Conservation (phyloP, 768 basidiomycete genomes). For the Austroboletus festivus region DNA sequence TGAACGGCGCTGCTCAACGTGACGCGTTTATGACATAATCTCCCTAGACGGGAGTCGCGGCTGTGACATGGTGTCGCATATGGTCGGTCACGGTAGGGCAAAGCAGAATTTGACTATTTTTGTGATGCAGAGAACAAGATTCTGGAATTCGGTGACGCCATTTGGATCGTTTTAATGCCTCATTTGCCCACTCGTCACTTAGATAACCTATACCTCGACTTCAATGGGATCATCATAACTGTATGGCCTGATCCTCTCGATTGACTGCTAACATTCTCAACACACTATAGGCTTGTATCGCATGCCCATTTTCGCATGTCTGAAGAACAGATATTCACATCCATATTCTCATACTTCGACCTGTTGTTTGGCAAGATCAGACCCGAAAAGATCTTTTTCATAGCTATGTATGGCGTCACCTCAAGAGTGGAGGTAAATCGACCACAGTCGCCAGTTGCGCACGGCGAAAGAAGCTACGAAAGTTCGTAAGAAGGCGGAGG, state of each 20-base stretch:
- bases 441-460: constrained; percentile 89
- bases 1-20: no score
- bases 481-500: constrained; percentile 78
- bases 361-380: constrained; percentile 96
- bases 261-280: neutral
- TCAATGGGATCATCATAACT: constrained; percentile 93
- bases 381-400: constrained; percentile 96
- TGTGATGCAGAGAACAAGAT: constrained; percentile 84
- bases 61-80: no score
- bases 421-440: constrained; percentile 99
- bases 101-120: no score
- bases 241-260: constrained; percentile 27
- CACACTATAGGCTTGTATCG: constrained; percentile 76
- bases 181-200: constrained; percentile 11
- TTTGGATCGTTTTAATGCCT: neutral
- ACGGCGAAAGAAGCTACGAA: constrained; percentile 93
- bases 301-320: constrained; percentile 91
- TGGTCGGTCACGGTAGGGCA: no score
- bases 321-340: constrained; percentile 96
- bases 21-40: no score
- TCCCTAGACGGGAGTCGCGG: no score
- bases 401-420: constrained; percentile 98
- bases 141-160: constrained; percentile 83
- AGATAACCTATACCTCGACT: constrained; percentile 93
- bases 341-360: constrained; percentile 96